phyloP scores from a whole-genome alignment of 2,329 filamentous ascomycete species.

The Fusarium sp. region DNA sequence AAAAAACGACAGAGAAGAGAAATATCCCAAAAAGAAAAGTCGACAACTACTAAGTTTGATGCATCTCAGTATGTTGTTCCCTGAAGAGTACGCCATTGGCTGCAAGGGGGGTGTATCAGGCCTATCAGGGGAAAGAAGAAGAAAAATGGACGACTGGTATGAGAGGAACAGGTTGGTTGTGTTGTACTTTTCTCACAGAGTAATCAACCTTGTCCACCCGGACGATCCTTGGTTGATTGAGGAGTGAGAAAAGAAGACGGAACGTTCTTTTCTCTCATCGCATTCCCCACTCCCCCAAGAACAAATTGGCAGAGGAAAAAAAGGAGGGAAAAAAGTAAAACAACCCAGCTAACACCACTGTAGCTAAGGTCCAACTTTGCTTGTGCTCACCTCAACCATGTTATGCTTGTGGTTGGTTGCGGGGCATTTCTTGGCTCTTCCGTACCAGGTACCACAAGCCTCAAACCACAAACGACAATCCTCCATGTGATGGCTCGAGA shows the following conservation, averaged over 20 bases:
- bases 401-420: too few species aligned
- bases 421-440: too few species aligned
- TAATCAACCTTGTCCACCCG: slow-evolving; percentile 15
- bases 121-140: slow-evolving; percentile 1
- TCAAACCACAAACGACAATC: too few species aligned
- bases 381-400: too few species aligned
- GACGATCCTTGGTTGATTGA: slow-evolving; percentile 12
- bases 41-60: slow-evolving; percentile 16
- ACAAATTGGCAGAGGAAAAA: slow-evolving; percentile 16
- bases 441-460: too few species aligned
- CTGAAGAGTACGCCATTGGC: slow-evolving; percentile 17
- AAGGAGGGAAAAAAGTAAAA: background rate
- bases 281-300: slow-evolving; percentile 31
- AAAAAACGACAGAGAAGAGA: slow-evolving; percentile 17
- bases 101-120: slow-evolving; percentile 21
- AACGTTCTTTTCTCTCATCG: slow-evolving; percentile 26
- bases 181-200: slow-evolving; percentile 19
- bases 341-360: too few species aligned
- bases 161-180: slow-evolving; percentile 8
- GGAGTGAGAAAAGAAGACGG: slow-evolving; percentile 31
- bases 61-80: background rate
- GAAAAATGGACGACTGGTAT: background rate
- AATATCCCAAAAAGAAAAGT: slow-evolving; percentile 2
- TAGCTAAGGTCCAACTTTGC: too few species aligned
- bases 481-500: too few species aligned